phyloP scores from a whole-genome alignment of 2,329 filamentous ascomycete genomes.

The Xylaria multiplex region DNA sequence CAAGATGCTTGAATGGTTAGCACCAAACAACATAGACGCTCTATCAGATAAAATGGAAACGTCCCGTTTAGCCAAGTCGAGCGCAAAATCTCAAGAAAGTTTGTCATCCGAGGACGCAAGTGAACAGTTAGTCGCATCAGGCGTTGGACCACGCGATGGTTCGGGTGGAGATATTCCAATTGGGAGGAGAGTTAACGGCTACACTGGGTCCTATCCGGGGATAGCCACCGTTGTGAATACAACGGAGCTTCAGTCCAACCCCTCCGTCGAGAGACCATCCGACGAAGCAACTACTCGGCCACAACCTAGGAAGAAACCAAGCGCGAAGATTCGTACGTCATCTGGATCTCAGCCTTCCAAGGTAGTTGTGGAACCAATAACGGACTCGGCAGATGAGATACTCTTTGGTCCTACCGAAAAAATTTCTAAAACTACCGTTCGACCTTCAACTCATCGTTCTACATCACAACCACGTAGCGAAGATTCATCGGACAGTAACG shows the following conservation, averaged over 20 bases:
- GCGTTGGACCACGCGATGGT: conserved; percentile 28
- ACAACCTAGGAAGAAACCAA: conserved; percentile 45
- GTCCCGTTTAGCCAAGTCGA: conserved; percentile 26
- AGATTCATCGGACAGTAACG: conserved; percentile 34
- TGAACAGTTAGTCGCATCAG: conserved; percentile 29
- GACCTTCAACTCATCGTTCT: conserved; percentile 40
- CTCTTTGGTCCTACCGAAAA: conserved; percentile 42
- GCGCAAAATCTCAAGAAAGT: conserved; percentile 43
- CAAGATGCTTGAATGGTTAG: conserved; percentile 78
- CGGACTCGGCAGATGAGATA: conserved; percentile 40
- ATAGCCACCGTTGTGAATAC: conserved; percentile 34
- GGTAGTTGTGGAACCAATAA: conserved; percentile 40
- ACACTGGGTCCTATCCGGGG: conserved; percentile 25
- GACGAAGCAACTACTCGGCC: conserved; percentile 33
- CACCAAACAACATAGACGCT: conserved; percentile 63
- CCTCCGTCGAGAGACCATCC: conserved; percentile 21
- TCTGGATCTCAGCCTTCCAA: conserved; percentile 43
- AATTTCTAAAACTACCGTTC: conserved; percentile 41
- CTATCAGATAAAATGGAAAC: conserved; percentile 56
- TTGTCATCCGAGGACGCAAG: conserved; percentile 36
- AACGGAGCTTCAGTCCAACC: conserved; percentile 26
- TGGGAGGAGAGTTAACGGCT: conserved; percentile 24
- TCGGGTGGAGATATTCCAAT: conserved; percentile 16
- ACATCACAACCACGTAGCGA: conserved; percentile 39
- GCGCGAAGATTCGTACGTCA: conserved; percentile 46